A percentile compares a stretch with the other conserved stretches of the same genome.
Evolutionary conservation across 768 basidiomycete genomes (phyloP).

Genomic region (Boletus patriciae): DNA sequence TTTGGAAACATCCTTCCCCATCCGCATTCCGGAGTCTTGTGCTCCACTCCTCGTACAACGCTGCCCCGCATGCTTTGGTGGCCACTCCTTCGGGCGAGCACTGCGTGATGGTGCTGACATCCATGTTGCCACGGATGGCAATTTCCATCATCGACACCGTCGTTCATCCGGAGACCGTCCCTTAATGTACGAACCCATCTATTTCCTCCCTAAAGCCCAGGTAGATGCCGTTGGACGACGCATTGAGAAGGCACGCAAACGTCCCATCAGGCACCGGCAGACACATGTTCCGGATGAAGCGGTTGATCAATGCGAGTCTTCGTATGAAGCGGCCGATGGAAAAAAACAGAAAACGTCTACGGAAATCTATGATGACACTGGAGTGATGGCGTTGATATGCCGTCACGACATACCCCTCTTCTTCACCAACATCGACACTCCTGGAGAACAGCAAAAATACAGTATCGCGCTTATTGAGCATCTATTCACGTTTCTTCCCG

Average conservation of each 20-base stretch:
- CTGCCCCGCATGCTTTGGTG: no score
- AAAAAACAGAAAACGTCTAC: conserved; percentile 12
- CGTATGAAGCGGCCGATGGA: conserved; percentile 1
- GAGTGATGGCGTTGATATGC: conserved; percentile 41
- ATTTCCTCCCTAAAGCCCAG: conserved; percentile 35
- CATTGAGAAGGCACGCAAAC: conserved; percentile 27
- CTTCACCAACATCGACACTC: conserved; percentile 32
- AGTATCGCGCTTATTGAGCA: no score
- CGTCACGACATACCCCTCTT: conserved; percentile 36
- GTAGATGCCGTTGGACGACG: conserved; percentile 34
- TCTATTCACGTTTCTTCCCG: no score
- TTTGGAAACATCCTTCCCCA: no score
- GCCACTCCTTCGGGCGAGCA: no score
- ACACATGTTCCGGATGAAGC: conserved; percentile 33
- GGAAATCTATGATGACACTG: conserved; percentile 34
- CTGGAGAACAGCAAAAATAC: not conserved
- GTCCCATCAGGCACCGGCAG: not conserved
- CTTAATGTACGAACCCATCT: conserved; percentile 18
- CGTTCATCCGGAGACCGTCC: not conserved
- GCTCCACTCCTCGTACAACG: no score
- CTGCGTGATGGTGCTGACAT: not conserved
- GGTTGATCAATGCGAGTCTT: conserved; percentile 36
- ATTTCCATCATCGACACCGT: conserved; percentile 2
- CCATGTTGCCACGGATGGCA: not conserved
- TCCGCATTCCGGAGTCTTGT: no score